These are phyloP conservation scores for Cavenderia fasciculata DNA, from an alignment of 78 protist genomes.

Conservation along the genomic window DNA sequence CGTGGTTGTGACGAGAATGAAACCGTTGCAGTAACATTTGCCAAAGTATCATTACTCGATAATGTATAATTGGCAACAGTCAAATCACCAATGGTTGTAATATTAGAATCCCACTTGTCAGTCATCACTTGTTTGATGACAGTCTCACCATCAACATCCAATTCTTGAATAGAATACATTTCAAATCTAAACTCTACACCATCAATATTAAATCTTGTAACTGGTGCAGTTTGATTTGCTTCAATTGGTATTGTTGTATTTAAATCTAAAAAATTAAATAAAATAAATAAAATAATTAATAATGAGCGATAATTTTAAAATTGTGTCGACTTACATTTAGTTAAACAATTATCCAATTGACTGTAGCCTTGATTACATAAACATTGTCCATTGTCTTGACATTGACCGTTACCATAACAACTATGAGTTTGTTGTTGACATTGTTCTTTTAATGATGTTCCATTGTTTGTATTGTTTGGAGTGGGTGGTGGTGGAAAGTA, in stretches of 20 bases:
- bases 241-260: too few species aligned
- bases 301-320: background rate
- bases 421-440: background rate
- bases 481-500: background rate
- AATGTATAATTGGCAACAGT: background rate
- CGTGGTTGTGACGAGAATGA: background rate
- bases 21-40: background rate
- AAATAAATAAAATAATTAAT: background rate
- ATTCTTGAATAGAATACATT: background rate
- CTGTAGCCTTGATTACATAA: background rate
- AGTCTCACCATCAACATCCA: background rate
- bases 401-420: background rate
- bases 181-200: background rate
- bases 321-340: background rate
- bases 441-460: background rate
- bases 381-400: background rate
- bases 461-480: background rate
- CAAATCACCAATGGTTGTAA: background rate
- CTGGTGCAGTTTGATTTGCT: background rate
- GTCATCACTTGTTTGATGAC: background rate
- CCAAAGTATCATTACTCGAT: background rate
- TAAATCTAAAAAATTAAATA: background rate
- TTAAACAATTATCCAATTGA: background rate
- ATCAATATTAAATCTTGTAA: background rate
- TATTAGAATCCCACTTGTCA: background rate